phyloP scores from a whole-genome alignment of 495 filamentous ascomycete species.

The Neurospora sp. region DNA sequence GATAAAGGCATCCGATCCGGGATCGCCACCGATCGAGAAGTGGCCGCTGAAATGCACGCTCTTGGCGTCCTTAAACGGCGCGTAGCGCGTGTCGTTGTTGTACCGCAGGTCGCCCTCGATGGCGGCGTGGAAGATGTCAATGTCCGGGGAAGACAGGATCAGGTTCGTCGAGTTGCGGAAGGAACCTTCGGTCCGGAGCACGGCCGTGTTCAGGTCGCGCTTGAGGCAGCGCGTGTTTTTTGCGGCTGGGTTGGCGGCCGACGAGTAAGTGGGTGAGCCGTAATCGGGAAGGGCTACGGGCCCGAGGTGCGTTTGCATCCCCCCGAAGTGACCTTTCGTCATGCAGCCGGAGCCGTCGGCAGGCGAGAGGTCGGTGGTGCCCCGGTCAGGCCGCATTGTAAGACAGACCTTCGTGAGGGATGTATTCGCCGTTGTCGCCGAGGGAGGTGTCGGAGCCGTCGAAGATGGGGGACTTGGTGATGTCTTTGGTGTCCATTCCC shows the following conservation, averaged over 20 bases:
- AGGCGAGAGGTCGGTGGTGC: conserved; percentile 21
- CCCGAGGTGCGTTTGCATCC: conserved; percentile 41
- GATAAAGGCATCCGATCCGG: conserved; percentile 44
- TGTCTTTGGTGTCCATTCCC: conserved; percentile 18
- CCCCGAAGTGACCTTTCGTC: conserved; percentile 46
- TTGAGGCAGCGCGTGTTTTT: conserved; percentile 55
- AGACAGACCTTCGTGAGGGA: conserved; percentile 15
- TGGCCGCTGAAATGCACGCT: conserved; percentile 58
- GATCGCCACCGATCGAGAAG: conserved; percentile 26
- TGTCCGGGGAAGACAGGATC: conserved; percentile 31
- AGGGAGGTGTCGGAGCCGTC: conserved; percentile 14
- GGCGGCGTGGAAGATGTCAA: conserved; percentile 41
- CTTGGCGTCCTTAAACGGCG: conserved; percentile 15
- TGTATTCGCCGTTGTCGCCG: conserved; percentile 17
- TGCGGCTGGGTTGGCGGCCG: conserved; percentile 8
- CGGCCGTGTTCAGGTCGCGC: conserved; percentile 48
- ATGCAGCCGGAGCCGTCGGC: conserved; percentile 59
- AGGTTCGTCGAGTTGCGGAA: conserved; percentile 35
- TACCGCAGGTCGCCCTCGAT: conserved; percentile 38
- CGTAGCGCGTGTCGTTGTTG: conserved; percentile 5
- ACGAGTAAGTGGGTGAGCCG: conserved; percentile 15
- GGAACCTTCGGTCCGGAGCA: conserved; percentile 33
- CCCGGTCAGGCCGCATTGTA: conserved; percentile 11
- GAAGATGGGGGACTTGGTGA: conserved; percentile 15
- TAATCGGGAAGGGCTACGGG: conserved; percentile 31